Evolutionary conservation across 352 stramenopile genomes (phyloP).

Genomic region (Phytophthora chlamydospora): DNA sequence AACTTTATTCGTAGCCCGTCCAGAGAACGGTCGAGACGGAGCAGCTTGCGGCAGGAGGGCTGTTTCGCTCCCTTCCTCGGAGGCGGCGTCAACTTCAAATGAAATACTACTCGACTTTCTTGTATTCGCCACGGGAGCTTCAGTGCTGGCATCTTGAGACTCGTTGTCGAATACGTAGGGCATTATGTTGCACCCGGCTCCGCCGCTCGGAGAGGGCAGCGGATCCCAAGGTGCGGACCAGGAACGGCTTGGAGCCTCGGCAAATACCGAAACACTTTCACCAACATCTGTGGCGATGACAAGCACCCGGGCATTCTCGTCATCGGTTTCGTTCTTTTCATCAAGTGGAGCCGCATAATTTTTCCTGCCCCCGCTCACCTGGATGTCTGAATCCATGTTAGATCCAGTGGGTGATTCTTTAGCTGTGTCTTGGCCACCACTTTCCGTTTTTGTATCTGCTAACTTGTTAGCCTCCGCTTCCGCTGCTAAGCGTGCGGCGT

Average conservation of each 20-base stretch:
- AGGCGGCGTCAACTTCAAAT: constrained; percentile 13
- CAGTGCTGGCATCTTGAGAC: constrained; percentile 4
- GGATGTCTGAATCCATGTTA: background rate
- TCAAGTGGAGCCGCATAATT: background rate
- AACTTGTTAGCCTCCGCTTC: constrained; percentile 15
- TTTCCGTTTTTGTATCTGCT: background rate
- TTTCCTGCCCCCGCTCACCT: background rate
- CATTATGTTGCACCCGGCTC: constrained; percentile 20
- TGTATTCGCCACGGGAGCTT: background rate
- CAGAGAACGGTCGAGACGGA: constrained; percentile 28
- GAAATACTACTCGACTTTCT: constrained; percentile 9
- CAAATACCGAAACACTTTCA: constrained; percentile 9
- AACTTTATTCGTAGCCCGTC: constrained; percentile 42
- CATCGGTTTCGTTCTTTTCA: constrained; percentile 2
- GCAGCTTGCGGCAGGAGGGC: constrained; percentile 13
- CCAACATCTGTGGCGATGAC: constrained; percentile 10
- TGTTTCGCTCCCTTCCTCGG: constrained; percentile 28
- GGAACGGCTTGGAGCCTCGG: constrained; percentile 2
- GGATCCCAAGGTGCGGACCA: constrained; percentile 22
- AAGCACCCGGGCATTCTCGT: constrained; percentile 19
- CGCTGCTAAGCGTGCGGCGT: constrained; percentile 27
- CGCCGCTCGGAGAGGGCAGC: constrained; percentile 4
- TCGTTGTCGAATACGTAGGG: constrained; percentile 34
- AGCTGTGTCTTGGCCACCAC: background rate
- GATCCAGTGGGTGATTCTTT: background rate